Evolutionary conservation across 768 basidiomycete genomes (phyloP).

Genomic region (Lentinus brumalis): DNA sequence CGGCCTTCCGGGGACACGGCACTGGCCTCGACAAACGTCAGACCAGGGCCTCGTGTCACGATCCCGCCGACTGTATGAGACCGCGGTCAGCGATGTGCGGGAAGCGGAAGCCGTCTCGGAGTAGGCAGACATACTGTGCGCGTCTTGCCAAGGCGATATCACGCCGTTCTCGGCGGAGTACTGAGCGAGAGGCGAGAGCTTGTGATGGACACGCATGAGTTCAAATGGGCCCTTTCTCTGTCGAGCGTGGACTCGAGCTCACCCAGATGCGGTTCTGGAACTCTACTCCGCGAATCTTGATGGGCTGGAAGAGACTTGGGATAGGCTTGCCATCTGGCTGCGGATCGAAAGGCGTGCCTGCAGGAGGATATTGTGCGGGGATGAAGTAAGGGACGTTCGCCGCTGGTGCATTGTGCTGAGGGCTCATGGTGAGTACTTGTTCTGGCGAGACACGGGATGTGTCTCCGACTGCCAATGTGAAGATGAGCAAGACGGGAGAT

Average conservation of each 20-base stretch:
- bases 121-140: slow-evolving; percentile 38
- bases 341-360: slow-evolving; percentile 46
- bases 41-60: slow-evolving; percentile 52
- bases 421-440: too few relatives aligned
- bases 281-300: slow-evolving; percentile 41
- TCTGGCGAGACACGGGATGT: too few relatives aligned
- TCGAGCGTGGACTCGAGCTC: not conserved
- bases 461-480: too few relatives aligned
- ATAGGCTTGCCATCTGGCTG: slow-evolving; percentile 43
- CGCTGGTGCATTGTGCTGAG: slow-evolving; percentile 39
- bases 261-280: slow-evolving; percentile 34
- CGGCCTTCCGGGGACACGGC: slow-evolving; percentile 58
- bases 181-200: slow-evolving; percentile 61
- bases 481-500: too few relatives aligned
- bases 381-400: slow-evolving; percentile 48
- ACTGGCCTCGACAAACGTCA: slow-evolving; percentile 65
- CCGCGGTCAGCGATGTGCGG: not conserved
- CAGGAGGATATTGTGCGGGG: slow-evolving; percentile 45
- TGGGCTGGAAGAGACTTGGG: slow-evolving; percentile 54
- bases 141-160: slow-evolving; percentile 56
- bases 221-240: not conserved
- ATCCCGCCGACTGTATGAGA: slow-evolving; percentile 46
- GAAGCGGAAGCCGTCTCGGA: not conserved
- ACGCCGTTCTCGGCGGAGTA: slow-evolving; percentile 58
- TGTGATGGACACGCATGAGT: not conserved